Percentiles rank a stretch among this genome's conserved stretches.
Conservation (phyloP, 176 grass and related monocot species). For the Lolium multiflorum region DNA sequence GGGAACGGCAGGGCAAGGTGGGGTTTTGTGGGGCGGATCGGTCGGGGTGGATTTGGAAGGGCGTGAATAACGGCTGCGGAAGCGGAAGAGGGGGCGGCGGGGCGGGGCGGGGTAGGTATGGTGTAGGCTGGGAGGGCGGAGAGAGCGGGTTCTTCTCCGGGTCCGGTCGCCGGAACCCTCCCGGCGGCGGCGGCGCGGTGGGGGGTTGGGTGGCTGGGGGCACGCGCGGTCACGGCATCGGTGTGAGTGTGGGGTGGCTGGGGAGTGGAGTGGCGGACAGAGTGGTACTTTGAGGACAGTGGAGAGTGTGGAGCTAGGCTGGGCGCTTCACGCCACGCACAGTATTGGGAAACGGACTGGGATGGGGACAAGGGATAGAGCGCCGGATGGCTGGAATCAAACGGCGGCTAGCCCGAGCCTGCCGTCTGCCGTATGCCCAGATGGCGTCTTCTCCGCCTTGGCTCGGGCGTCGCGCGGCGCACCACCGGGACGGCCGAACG, state of each 20-base stretch:
- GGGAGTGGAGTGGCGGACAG: neutral
- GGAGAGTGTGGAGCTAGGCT: neutral
- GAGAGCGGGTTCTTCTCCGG: too few species aligned
- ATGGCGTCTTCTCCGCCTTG: neutral
- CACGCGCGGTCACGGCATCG: neutral
- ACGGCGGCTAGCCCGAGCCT: neutral
- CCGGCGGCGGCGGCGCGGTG: neutral
- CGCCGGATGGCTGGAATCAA: neutral
- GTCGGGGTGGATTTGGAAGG: neutral
- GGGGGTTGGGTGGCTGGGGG: neutral
- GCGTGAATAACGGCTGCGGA: neutral
- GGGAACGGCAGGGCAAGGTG: neutral
- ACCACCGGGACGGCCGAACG: neutral
- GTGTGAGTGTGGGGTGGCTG: neutral
- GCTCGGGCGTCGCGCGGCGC: neutral
- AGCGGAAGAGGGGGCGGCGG: neutral
- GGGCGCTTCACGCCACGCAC: too few species aligned
- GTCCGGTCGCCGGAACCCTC: neutral
- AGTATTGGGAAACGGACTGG: neutral
- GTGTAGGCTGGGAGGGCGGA: too few species aligned
- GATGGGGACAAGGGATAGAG: neutral
- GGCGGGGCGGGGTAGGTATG: neutral
- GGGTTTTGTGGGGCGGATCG: constrained; percentile 10
- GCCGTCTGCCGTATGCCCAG: neutral
- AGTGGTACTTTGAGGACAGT: neutral